phyloP scores from a whole-genome alignment of 257 asterid species.

The Vinca minor region DNA sequence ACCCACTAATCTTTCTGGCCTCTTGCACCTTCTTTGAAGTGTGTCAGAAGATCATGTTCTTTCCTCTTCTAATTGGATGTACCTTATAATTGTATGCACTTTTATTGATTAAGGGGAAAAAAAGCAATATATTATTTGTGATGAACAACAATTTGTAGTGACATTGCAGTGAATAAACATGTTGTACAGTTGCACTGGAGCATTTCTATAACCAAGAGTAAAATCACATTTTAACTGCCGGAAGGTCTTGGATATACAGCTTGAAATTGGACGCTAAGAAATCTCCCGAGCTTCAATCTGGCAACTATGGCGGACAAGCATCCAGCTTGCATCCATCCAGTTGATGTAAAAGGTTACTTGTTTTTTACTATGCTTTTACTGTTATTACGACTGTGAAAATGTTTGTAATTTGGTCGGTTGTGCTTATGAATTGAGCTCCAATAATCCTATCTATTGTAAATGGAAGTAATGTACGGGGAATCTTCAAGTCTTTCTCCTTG shows the following conservation, averaged over 20 bases:
- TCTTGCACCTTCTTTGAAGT: neutral
- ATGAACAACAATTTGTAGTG: neutral
- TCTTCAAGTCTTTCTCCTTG: too few species aligned
- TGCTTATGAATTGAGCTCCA: too few species aligned
- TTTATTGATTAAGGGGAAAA: neutral
- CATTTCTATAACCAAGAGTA: neutral
- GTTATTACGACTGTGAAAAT: neutral
- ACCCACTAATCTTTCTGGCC: neutral
- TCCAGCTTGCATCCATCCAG: neutral
- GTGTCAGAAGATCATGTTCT: neutral
- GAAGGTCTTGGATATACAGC: neutral
- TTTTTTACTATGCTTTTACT: neutral
- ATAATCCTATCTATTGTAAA: neutral
- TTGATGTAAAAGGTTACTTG: neutral
- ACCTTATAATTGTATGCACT: neutral
- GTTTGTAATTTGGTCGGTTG: neutral
- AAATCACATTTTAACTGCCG: neutral
- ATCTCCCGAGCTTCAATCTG: neutral
- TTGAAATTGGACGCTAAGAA: neutral
- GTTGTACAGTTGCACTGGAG: neutral
- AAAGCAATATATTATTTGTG: neutral
- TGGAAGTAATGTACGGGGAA: too few species aligned
- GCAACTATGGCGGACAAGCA: neutral
- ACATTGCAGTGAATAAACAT: neutral
- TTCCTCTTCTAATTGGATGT: neutral